These are phyloP conservation scores for Pythium rhizo-oryzae DNA, from an alignment of 352 stramenopile genomes.

Conservation along the genomic window DNA sequence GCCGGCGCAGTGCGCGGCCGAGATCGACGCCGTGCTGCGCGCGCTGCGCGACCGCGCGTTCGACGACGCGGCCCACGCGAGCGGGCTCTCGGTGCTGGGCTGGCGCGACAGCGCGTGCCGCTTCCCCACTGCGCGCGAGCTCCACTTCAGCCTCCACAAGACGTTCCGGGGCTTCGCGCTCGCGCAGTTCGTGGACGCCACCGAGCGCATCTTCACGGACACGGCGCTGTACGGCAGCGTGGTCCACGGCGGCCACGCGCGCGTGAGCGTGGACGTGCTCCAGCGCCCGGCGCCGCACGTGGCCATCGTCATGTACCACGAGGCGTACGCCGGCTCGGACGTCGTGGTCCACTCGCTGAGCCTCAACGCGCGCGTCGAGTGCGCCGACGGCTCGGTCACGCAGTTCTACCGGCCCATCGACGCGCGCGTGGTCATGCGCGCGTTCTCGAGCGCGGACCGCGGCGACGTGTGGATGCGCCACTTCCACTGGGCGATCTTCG, in stretches of 20 bases:
- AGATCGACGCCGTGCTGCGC: background rate
- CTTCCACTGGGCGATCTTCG: background rate
- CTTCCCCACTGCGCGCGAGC: background rate
- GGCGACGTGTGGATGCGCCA: background rate
- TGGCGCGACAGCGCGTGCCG: background rate
- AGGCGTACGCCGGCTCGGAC: background rate
- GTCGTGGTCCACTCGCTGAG: conserved; percentile 1
- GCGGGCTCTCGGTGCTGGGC: conserved; percentile 4
- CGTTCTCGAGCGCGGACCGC: background rate
- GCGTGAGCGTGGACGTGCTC: background rate
- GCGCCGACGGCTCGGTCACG: background rate
- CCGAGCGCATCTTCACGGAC: conserved; percentile 2
- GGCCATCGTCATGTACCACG: conserved; percentile 8
- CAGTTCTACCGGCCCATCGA: background rate
- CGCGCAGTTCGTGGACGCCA: background rate
- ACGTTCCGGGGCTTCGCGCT: background rate
- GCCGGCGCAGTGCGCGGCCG: background rate
- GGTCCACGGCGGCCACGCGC: conserved; percentile 3
- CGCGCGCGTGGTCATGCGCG: background rate
- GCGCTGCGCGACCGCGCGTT: background rate
- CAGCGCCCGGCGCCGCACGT: background rate
- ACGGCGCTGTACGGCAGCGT: background rate
- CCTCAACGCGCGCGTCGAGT: background rate
- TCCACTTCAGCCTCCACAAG: conserved; percentile 14
- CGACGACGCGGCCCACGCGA: background rate